Base-by-base conservation (phyloP, 2,329 filamentous ascomycete genomes). In the Botryosphaeria dothidea region DNA sequence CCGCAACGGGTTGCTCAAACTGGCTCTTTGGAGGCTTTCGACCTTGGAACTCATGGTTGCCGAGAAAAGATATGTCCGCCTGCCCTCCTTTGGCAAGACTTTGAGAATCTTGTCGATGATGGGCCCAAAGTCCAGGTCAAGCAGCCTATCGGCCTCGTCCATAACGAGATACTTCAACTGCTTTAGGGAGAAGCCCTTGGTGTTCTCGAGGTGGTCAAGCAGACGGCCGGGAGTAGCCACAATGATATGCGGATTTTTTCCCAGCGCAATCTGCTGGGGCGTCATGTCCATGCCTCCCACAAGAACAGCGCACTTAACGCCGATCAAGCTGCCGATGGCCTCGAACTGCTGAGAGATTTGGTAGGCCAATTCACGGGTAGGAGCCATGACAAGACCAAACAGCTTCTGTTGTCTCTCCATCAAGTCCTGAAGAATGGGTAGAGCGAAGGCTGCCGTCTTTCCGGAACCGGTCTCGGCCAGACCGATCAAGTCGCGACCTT, bases 271-370 rank as follows among this genome's bases (percentile, higher is more conserved):
- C 1, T 91, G 80, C 76, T 99, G 95, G 0, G 92, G 86, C 0
- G 97, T 91, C 92, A 97, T 97, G 69, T 98, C 94, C 84, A 98
- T 89, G 48, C 95, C 95, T 71, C 95, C 95, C 1, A 98, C 92
- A 48, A 99, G 88, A 17, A 94, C 89, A 6, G 92, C 90, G 72
- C 89, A 92, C 72, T 92, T 88, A 41, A 98, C 90, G n/a, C 89
- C 90, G 70, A 99, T 97, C 29, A 93, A 83, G 9, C 91, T 89
- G 4, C 94, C 93, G 0, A 99, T 85, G 0, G 92, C 92, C 74
- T 97, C 93, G 70, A 97, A 94, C 2, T 91, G 85, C 74, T 96
- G 87, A 4, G 90, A 89, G 69, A 97, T 98, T 77, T 99, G 95
- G 66, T 91, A 91, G 2, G 95, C 95, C 65, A 99, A 79, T 81